phyloP scores from a whole-genome alignment of 1,139 yeast genomes.

The Yamadazyma diddensiae region DNA sequence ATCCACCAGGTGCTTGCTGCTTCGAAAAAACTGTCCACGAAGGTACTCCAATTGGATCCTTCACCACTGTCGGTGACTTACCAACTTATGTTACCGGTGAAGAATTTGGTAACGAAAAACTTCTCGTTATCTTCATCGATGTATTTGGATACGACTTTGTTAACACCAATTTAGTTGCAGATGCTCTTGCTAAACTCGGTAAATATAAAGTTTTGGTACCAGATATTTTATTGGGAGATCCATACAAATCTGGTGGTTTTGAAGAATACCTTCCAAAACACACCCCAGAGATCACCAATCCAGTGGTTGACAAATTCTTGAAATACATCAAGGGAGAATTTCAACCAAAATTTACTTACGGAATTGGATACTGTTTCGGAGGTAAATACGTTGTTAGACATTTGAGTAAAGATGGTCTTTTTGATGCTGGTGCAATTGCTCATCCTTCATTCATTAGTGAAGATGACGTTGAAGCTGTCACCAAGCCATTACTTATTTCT shows the following conservation, averaged over 20 bases:
- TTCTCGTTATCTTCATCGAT: constrained; percentile 67
- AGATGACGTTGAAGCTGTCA: constrained; percentile 59
- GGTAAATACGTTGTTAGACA: constrained; percentile 65
- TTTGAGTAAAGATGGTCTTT: constrained; percentile 43
- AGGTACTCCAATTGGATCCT: constrained; percentile 48
- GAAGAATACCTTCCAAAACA: constrained; percentile 39
- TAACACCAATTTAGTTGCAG: constrained; percentile 67
- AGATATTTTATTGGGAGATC: constrained; percentile 65
- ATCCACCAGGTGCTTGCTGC: constrained; percentile 54
- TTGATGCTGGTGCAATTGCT: constrained; percentile 67
- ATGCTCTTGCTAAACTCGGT: constrained; percentile 54
- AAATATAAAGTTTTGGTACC: constrained; percentile 70
- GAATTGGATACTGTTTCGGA: constrained; percentile 83
- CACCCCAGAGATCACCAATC: constrained; percentile 40
- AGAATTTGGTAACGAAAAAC: constrained; percentile 35
- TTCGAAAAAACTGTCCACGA: constrained; percentile 41
- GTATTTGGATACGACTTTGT: constrained; percentile 57
- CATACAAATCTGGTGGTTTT: constrained; percentile 17
- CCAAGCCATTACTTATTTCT: constrained; percentile 61
- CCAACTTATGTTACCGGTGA: constrained; percentile 58
- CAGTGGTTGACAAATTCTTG: constrained; percentile 42
- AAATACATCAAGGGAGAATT: constrained; percentile 37
- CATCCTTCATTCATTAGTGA: constrained; percentile 74
- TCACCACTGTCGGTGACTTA: constrained; percentile 41
- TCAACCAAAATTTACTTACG: constrained; percentile 52